A percentile compares a stretch with the other conserved stretches of the same genome.
Evolutionary conservation across 495 filamentous ascomycete genomes (phyloP).

Genomic region (Hypoxylon perforatum): DNA sequence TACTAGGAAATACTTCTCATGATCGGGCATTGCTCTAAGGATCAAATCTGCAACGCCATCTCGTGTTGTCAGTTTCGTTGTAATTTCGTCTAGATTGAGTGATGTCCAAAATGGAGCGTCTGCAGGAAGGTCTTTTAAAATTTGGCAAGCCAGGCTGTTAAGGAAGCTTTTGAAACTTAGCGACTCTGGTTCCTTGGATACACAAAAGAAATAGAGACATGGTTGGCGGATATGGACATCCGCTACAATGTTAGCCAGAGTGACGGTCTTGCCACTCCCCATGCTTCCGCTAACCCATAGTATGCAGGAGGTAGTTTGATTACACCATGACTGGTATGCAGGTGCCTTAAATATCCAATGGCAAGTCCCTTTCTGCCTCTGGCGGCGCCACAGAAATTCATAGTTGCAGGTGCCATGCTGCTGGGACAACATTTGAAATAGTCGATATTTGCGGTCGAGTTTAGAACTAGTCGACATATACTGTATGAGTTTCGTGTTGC

Average conservation of each 20-base stretch:
- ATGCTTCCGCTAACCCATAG: constrained; percentile 50
- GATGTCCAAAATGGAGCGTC: constrained; percentile 22
- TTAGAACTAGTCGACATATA: not conserved
- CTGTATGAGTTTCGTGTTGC: not conserved
- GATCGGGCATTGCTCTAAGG: constrained; percentile 21
- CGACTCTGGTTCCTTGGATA: constrained; percentile 46
- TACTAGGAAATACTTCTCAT: constrained; percentile 43
- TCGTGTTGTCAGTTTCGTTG: constrained; percentile 22
- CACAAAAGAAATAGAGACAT: constrained; percentile 53
- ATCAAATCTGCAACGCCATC: constrained; percentile 36
- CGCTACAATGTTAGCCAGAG: constrained; percentile 55
- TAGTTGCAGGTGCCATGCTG: constrained; percentile 47
- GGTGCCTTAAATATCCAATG: constrained; percentile 47
- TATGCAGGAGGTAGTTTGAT: constrained; percentile 1
- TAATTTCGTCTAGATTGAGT: constrained; percentile 13
- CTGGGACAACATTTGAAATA: constrained; percentile 49
- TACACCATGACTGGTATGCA: constrained; percentile 39
- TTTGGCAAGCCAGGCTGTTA: constrained; percentile 50
- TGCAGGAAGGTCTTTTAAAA: constrained; percentile 32
- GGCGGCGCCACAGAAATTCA: not conserved
- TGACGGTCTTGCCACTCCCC: constrained; percentile 50
- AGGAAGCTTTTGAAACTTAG: constrained; percentile 47
- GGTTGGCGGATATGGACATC: constrained; percentile 43
- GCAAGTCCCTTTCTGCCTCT: constrained; percentile 51
- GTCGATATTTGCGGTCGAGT: constrained; percentile 12